These are phyloP conservation scores for Willaertia magna DNA, from an alignment of 208 protist species.

Conservation along the genomic window DNA sequence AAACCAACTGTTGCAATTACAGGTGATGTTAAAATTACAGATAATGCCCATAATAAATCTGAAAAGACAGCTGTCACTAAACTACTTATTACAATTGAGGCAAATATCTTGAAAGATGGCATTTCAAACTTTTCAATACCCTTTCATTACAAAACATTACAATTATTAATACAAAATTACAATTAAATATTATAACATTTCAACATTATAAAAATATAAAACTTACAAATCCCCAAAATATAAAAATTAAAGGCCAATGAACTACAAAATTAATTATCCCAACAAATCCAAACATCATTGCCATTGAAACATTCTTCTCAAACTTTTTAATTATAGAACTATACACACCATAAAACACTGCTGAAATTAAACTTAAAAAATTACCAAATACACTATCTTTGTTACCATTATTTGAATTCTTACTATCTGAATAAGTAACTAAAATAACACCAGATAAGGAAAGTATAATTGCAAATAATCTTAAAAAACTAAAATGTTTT, in stretches of 20 bases:
- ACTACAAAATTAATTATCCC: not conserved
- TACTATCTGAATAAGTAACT: not conserved
- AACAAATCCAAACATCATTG: conserved; percentile 4
- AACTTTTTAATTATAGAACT: not conserved
- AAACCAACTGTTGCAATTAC: not conserved
- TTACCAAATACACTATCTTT: not conserved
- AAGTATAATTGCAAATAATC: not conserved
- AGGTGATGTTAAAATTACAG: not conserved
- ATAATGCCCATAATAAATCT: not conserved
- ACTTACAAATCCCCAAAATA: not conserved
- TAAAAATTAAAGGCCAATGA: not conserved
- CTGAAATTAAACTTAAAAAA: not conserved
- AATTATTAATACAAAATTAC: no score
- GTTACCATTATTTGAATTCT: not conserved
- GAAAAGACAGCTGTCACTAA: not conserved
- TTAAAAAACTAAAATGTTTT: not conserved
- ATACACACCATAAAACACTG: not conserved
- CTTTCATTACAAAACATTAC: no score
- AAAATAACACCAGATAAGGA: not conserved
- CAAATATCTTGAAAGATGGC: not conserved
- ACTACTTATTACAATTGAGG: not conserved
- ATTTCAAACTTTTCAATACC: not conserved
- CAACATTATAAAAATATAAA: no score
- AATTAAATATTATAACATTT: no score
- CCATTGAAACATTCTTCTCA: not conserved